phyloP scores from a whole-genome alignment of 2,329 filamentous ascomycete species.

The Diaporthe destruens region DNA sequence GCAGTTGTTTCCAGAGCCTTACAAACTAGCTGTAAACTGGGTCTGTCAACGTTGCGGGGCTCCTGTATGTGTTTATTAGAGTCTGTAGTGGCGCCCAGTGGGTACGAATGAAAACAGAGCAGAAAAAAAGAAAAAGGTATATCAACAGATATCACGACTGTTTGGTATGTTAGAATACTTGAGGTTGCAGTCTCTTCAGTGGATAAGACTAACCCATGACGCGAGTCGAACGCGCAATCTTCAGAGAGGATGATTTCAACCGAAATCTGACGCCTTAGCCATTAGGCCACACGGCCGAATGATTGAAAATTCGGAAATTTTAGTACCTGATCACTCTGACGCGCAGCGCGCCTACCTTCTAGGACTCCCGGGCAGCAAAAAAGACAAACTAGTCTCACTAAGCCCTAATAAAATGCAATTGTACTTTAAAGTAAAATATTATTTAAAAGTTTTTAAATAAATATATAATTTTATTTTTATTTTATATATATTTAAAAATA shows the following conservation, averaged over 20 bases:
- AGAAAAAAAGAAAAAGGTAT: neutral
- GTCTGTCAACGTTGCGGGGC: neutral
- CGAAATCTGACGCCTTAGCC: conserved; percentile 43
- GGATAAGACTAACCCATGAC: neutral
- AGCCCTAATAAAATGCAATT: no score
- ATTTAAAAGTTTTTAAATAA: no score
- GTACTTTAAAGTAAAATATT: no score
- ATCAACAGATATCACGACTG: neutral
- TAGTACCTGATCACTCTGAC: fast-evolving
- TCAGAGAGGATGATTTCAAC: conserved; percentile 40
- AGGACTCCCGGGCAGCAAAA: no score
- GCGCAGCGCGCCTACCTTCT: no score
- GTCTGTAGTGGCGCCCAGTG: neutral
- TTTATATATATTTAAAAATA: no score
- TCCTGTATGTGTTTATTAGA: no score
- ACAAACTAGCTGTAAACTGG: neutral
- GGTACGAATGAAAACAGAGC: no score
- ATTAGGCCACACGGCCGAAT: conserved; percentile 39
- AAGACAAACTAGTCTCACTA: no score
- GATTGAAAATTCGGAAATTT: neutral
- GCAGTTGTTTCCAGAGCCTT: neutral
- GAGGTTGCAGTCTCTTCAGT: no score
- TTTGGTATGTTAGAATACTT: neutral
- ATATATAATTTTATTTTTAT: no score
- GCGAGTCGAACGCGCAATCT: conserved; percentile 41